phyloP scores from a whole-genome alignment of 768 basidiomycete species.

The Rhizopogon vesiculosus region DNA sequence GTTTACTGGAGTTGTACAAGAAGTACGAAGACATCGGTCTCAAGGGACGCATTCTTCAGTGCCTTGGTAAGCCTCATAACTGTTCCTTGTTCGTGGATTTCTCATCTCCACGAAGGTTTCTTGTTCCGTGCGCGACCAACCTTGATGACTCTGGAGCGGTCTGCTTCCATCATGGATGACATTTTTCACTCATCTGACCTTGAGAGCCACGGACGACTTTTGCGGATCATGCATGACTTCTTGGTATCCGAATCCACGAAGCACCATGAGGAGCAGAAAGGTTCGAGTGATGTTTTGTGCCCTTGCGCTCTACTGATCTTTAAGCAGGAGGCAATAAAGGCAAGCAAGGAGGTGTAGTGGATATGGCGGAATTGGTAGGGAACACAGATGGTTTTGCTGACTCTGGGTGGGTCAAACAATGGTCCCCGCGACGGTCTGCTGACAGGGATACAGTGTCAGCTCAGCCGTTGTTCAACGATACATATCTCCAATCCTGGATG shows the following conservation, averaged over 20 bases:
- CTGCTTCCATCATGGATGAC: slow-evolving; percentile 82
- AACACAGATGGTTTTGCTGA: slow-evolving; percentile 96
- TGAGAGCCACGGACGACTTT: slow-evolving; percentile 65
- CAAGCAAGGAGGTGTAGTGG: slow-evolving; percentile 43
- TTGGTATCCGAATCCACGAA: slow-evolving; percentile 79
- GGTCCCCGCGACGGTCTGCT: neutral
- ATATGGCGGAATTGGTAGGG: slow-evolving; percentile 93
- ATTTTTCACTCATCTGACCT: slow-evolving; percentile 76
- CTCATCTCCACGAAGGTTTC: slow-evolving; percentile 54
- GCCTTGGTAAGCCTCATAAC: slow-evolving; percentile 57
- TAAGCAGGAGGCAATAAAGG: slow-evolving; percentile 13
- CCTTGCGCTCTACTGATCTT: neutral
- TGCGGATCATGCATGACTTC: slow-evolving; percentile 92
- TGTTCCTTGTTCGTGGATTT: neutral
- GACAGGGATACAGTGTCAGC: slow-evolving; percentile 60
- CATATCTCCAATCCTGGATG: slow-evolving; percentile 72
- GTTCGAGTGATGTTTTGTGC: slow-evolving; percentile 23
- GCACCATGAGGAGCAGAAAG: slow-evolving; percentile 67
- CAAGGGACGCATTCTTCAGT: slow-evolving; percentile 74
- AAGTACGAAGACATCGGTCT: slow-evolving; percentile 56
- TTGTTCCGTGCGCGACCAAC: slow-evolving; percentile 90
- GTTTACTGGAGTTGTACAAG: slow-evolving; percentile 67
- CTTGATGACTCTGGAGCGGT: slow-evolving; percentile 78
- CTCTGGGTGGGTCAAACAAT: slow-evolving; percentile 68
- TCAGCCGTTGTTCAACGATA: slow-evolving; percentile 95